Base-by-base conservation (phyloP, 768 basidiomycete species). In the Tulasnella calospora region DNA sequence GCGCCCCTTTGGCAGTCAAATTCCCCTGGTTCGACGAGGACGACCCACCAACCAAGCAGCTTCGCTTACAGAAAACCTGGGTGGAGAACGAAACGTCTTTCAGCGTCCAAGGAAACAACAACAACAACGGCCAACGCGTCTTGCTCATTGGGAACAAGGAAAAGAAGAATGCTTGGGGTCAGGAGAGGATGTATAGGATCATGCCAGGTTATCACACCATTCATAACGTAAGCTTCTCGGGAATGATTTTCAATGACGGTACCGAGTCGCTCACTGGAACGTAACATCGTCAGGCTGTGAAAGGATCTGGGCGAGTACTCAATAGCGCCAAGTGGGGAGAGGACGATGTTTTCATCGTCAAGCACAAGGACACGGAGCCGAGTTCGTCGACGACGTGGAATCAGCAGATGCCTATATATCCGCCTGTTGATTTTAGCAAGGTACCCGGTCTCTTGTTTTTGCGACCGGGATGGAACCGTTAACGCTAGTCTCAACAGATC, bases 21-120 rank as follows among this genome's bases (percentile, higher is more conserved):
- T 47, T 73, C n/a, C 71, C 71, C 15, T 73, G 71, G 71, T 73
- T 47, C 71, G 71, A 73, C 71, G 40, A 41, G 10, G 71, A 73
- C 27, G 71, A 73, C 36, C 40, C 40, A 41, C 40, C n/a, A 7
- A 73, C 71, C 27, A 41, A 47, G 15, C 71, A 73, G 8, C 30
- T 73, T 27, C 71, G 71, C 36, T 73, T 73, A 8, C 71, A 73
- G 38, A 47, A 73, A 8, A 41, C 38, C 38, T 41, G 40, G 71
- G 40, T 73, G 17, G 3, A 33, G 9, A 41, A 27, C 46, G 71
- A 47, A 15, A 67, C 61, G 17, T 67, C 61, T 3, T 67, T 67
- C 61, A 67, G 61, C 61, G 61, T 67, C 35, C 61, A 67, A 35
- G 61, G 61, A 12, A 33, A 33, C 33, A 67, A 35, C 57, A 57